Evolutionary conservation across 768 basidiomycete genomes (phyloP), one percentile per base, ranked within the genome.

Genomic region (Strobilomyces dryophilus): DNA sequence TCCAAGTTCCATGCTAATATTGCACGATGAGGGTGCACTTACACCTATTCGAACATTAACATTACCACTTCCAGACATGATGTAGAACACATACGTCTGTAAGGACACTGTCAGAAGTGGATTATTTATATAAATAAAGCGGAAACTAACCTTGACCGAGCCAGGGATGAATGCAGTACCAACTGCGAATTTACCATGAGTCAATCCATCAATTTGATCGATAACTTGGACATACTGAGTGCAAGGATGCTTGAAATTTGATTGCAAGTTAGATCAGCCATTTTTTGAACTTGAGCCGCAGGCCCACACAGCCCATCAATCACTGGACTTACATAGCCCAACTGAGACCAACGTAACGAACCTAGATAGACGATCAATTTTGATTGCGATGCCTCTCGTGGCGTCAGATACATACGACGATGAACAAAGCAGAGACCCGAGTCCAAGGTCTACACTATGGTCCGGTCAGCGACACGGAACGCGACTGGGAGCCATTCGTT

Each of bases 21-120:
- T 17, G 8, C 1, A 17, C 17, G 14, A n/a, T 32, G 34, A 29
- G n/a, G 6, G 44, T 20, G 5, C 15, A 20, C 61, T 40, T 47
- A 62, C 61, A 63, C 9, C 61, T 63, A 26, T 21, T 15, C 9
- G 10, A 18, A 0, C 8, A 24, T 53, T 24, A 42, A 14, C 11
- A 14, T 29, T 36, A 20, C 15, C 18, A 40, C 4, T 5, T 9
- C n/a, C 42, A 17, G n/a, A n/a, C 4, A 14, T 42, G 26, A 42
- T n/a, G 15, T 8, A 15, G 24, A 18, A 18, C 11, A 42, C 56
- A 14, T 51, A 61, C 53, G 43, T 34, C 61, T 61, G 31, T 35
- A 24, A 29, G 9, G 44, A 6, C 26, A 20, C 11, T 24, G 39
- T 14, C 29, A 62, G n/a, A 8, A n/a, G 40, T 26, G 21, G 12